Base-by-base conservation (phyloP, 306 rosid species). In the Gastrolobium bilobum region DNA sequence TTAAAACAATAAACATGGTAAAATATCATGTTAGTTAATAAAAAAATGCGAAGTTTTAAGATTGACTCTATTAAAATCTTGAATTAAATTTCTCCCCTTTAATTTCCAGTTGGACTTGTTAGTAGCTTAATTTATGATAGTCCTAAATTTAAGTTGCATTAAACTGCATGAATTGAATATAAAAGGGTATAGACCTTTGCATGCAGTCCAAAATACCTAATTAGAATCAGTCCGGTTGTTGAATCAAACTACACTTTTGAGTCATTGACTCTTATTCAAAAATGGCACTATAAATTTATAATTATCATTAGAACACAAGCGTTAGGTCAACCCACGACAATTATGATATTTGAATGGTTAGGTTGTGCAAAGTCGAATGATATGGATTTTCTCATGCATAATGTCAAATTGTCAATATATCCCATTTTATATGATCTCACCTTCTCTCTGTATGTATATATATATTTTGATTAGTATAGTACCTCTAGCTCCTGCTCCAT, bases 251-350 rank as follows among this genome's bases (percentile, higher is more conserved):
- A 46, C n/a, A 43, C 31, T 46, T 34, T 60, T 20, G 20, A 57
- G 37, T 4, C 71, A 71, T 53, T 62, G 82, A 82, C 34, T 77
- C 48, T 20, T 11, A 59, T 79, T 73, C 4, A 31, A 9, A 7
- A 65, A 59, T 0, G 14, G 26, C 31, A 10, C 46, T n/a, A 69
- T 13, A 20, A 20, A 20, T 3, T 13, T 5, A 40, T 43, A 52
- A 62, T 47, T 33, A 29, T 39, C 52, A 73, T 78, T 4, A 40
- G 66, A 54, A 73, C 68, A 72, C 3, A 13, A 63, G 44, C 9
- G 63, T 66, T 77, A 71, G 85, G 78, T 81, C 67, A 77, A 81
- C 82, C 74, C 74, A 59, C 60, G 39, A 44, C 57, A 53, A 53
- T 63, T 62, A 75, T 53, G 57, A 47, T 71, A 37, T 46, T 50